Evolutionary conservation across 768 basidiomycete genomes (phyloP), one percentile per base, ranked within the genome.

Genomic region (Sporobolomyces pararoseus): DNA sequence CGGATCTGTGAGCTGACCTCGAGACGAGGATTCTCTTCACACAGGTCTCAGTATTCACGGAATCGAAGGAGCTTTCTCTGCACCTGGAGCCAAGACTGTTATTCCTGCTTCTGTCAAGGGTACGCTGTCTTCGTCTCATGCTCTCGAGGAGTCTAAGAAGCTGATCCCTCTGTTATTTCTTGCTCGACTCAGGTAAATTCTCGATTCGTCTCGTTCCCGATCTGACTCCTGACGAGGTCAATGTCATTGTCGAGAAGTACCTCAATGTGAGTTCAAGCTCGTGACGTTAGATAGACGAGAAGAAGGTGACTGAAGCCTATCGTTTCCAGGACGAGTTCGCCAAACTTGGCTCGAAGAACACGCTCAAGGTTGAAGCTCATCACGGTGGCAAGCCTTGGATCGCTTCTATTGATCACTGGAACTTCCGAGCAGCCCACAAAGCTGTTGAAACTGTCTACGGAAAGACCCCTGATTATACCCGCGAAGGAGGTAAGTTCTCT

Each of bases 371-470:
- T 51, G 88, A 91, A 81, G 81, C 83, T 68, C 79, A 88, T 31
- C 87, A 90, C 68, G 89, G 88, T 37, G 95, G 92, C 25, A 89
- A 88, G 79, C 91, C 93, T 23, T 97, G 94, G 94, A 83, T 93
- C n/a, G 75, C 68, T 13, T 71, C 63, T 55, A 70, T 85, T 66
- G 86, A 87, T 75, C 93, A 97, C 81, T 95, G 90, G 90, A 95
- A 91, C 80, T 97, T 87, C 80, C 84, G 88, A 74, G 94, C 95
- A 1, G 95, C 91, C 2, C 87, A 85, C 75, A 85, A 83, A 64
- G 75, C 66, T 1, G 77, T 74, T 5, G 68, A 82, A 80, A 78
- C 80, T 10, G 77, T 93, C 13, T 93, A 91, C 81, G 82, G 85
- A 53, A 83, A 84, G 77, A 84, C 85, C 7, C 92, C 92, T 0